A percentile compares a stretch with the other conserved stretches of the same genome.
These are phyloP conservation scores for Taphrina pruni DNA, from an alignment of 1,139 yeast species.

Conservation along the genomic window DNA sequence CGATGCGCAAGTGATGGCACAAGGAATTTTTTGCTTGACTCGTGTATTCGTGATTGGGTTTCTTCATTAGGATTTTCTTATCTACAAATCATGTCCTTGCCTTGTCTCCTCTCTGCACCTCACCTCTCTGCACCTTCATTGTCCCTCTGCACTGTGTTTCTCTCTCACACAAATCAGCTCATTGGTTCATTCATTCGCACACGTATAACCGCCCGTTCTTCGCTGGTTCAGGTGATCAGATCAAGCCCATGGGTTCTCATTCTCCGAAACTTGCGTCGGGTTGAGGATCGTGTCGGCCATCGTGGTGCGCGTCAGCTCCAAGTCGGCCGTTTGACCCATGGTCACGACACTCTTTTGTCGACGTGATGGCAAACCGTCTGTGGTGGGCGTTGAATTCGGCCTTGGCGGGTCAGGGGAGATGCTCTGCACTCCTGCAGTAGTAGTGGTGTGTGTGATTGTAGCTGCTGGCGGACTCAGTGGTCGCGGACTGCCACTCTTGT, in stretches of 20 bases:
- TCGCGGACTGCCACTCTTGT: conserved; percentile 21
- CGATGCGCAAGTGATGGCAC: too few relatives aligned
- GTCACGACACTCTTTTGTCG: conserved; percentile 32
- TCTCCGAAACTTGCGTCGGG: conserved; percentile 19
- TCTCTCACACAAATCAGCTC: not conserved
- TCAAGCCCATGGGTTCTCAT: conserved; percentile 28
- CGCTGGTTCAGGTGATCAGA: too few relatives aligned
- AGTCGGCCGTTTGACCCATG: conserved; percentile 11
- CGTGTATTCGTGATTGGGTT: too few relatives aligned
- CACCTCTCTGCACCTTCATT: too few relatives aligned
- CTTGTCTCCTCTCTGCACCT: too few relatives aligned
- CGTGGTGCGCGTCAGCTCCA: conserved; percentile 28
- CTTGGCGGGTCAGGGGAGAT: not conserved
- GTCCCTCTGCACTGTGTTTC: too few relatives aligned
- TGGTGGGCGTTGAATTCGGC: conserved; percentile 20
- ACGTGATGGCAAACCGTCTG: not conserved
- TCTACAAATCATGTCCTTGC: too few relatives aligned
- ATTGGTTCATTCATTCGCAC: not conserved
- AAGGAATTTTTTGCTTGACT: too few relatives aligned
- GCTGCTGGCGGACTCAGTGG: conserved; percentile 15
- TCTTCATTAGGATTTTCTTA: too few relatives aligned
- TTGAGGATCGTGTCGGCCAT: conserved; percentile 36
- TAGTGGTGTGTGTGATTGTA: too few relatives aligned
- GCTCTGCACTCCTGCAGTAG: not conserved
- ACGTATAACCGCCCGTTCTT: not conserved